Percentiles rank a stretch among this genome's conserved stretches.
phyloP scores from a whole-genome alignment of 1,284 basidiomycete genomes.

The Volvariella surrecta region DNA sequence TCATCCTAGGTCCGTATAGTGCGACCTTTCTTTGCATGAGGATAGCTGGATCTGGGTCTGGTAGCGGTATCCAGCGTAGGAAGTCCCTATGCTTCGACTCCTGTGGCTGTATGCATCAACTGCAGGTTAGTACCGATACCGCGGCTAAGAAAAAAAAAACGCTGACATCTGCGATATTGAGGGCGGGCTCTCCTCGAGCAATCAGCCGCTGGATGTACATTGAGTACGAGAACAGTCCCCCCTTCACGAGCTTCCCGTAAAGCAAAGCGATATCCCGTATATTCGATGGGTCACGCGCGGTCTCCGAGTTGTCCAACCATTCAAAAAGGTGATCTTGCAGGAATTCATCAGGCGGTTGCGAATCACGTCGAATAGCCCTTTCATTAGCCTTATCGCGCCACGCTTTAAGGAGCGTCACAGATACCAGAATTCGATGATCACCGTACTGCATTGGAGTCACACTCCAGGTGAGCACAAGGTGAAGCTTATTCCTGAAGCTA shows the following conservation, averaged over 20 bases:
- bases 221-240: constrained; percentile 76
- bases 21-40: constrained; percentile 59
- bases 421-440: constrained; percentile 78
- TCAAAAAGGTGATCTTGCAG: constrained; percentile 73
- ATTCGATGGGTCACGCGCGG: constrained; percentile 51
- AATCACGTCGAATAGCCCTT: constrained; percentile 49
- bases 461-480: constrained; percentile 81
- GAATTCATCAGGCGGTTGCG: constrained; percentile 45
- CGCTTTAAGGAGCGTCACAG: constrained; percentile 63
- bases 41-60: constrained; percentile 45
- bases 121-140: too few relatives aligned
- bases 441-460: constrained; percentile 81
- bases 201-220: constrained; percentile 81
- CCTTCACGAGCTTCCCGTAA: constrained; percentile 73
- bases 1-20: constrained; percentile 55
- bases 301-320: constrained; percentile 72
- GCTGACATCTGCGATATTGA: constrained; percentile 46
- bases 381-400: constrained; percentile 62
- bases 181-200: constrained; percentile 65
- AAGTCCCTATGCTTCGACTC: constrained; percentile 60
- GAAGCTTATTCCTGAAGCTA: constrained; percentile 61
- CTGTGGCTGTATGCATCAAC: constrained; percentile 16
- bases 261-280: constrained; percentile 60
- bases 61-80: constrained; percentile 60
- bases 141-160: constrained; percentile 4